Evolutionary conservation across 73 alveolate genomes (phyloP).

Genomic region (Blepharisma japonicum): DNA sequence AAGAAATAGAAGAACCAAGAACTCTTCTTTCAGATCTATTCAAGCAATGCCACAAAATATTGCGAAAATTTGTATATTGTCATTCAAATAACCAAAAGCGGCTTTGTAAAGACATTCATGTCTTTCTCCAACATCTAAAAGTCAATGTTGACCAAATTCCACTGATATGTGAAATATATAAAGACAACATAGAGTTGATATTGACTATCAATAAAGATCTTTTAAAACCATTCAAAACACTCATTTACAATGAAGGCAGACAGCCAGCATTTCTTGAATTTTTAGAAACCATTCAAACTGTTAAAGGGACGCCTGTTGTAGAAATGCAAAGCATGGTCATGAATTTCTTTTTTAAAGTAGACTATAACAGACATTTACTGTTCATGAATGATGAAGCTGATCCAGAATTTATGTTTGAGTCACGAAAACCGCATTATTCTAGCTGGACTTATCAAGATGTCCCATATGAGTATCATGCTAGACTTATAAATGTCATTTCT

Average conservation of each 20-base stretch:
- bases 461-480: conserved; percentile 48
- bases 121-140: conserved; percentile 27
- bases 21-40: conserved; percentile 32
- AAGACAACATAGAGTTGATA: conserved; percentile 35
- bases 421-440: neutral
- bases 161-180: conserved; percentile 54
- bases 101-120: conserved; percentile 28
- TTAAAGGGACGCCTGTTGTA: neutral
- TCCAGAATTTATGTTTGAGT: conserved; percentile 9
- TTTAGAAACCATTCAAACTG: neutral
- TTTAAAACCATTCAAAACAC: conserved; percentile 32
- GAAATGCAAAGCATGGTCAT: conserved; percentile 9
- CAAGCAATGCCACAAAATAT: conserved; percentile 32
- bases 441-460: conserved; percentile 40
- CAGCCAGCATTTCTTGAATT: conserved; percentile 35
- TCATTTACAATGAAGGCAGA: conserved; percentile 46
- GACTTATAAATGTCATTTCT: conserved; percentile 37
- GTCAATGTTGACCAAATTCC: conserved; percentile 49
- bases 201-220: conserved; percentile 33
- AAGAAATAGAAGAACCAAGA: conserved; percentile 39
- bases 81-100: conserved; percentile 38
- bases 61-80: conserved; percentile 32
- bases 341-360: neutral
- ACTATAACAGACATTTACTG: neutral
- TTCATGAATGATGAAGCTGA: neutral